Evolutionary conservation across 1,139 yeast genomes (phyloP).

Genomic region (Blastobotrys illinoisensis): DNA sequence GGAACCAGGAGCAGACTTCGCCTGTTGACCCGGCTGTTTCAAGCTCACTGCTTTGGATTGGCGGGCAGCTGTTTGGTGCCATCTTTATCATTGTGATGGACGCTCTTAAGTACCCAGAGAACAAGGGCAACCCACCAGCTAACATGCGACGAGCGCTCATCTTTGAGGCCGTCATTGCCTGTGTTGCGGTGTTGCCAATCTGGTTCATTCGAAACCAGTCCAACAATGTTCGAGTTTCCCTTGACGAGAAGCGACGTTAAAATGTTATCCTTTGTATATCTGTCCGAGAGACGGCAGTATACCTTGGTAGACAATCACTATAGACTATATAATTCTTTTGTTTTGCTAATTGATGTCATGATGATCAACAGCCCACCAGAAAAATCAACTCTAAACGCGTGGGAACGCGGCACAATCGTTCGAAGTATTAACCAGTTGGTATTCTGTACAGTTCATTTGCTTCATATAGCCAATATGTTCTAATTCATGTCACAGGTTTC

Average conservation of each 20-base stretch:
- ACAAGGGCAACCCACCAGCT: constrained; percentile 30
- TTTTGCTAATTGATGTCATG: neutral
- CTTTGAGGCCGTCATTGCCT: constrained; percentile 32
- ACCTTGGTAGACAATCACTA: neutral
- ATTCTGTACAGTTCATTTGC: too few relatives aligned
- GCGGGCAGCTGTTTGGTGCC: constrained; percentile 34
- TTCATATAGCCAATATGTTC: neutral
- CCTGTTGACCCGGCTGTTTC: constrained; percentile 34
- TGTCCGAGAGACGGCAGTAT: neutral
- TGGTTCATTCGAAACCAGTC: constrained; percentile 16
- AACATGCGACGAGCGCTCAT: constrained; percentile 33
- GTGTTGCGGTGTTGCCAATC: constrained; percentile 25
- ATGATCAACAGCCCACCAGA: neutral
- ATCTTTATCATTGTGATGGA: constrained; percentile 33
- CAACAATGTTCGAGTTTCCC: constrained; percentile 16
- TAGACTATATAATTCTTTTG: neutral
- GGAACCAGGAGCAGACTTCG: constrained; percentile 34
- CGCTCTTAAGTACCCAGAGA: constrained; percentile 26
- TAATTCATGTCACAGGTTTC: neutral
- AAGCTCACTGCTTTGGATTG: constrained; percentile 31
- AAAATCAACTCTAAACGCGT: too few relatives aligned
- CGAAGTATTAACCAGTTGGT: too few relatives aligned
- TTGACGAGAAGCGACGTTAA: neutral
- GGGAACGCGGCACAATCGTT: too few relatives aligned
- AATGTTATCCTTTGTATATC: neutral